phyloP scores from a whole-genome alignment of 176 grass and related monocot genomes.

The Rhipidocladum racemiflorum region DNA sequence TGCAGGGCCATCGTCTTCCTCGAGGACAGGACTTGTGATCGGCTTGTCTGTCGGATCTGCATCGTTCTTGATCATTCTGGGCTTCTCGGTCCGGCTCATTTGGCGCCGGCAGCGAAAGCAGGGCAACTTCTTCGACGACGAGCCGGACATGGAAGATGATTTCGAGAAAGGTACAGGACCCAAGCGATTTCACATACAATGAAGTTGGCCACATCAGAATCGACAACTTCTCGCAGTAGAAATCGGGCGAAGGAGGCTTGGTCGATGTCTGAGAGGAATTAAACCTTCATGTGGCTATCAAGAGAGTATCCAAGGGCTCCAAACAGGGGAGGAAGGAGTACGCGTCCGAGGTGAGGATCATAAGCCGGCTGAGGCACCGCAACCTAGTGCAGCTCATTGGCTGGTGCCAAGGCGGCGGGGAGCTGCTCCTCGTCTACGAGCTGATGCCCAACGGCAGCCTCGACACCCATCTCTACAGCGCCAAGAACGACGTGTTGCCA shows the following conservation, averaged over 20 bases:
- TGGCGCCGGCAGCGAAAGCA: background rate
- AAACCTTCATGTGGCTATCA: background rate
- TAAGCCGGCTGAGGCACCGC: slow-evolving; percentile 52
- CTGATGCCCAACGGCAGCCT: slow-evolving; percentile 64
- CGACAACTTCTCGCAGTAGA: slow-evolving; percentile 9
- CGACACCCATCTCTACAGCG: slow-evolving; percentile 19
- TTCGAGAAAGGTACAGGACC: slow-evolving; percentile 30
- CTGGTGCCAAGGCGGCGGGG: slow-evolving; percentile 57
- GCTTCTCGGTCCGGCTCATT: background rate
- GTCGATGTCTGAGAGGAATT: background rate
- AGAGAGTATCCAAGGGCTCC: background rate
- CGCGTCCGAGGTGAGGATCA: slow-evolving; percentile 46
- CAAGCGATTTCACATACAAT: slow-evolving; percentile 20
- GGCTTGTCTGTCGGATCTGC: background rate
- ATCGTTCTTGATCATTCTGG: background rate
- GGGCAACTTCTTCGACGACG: background rate
- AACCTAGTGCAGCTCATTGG: slow-evolving; percentile 66
- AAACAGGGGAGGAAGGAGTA: slow-evolving; percentile 56
- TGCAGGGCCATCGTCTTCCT: background rate
- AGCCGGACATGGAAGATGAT: slow-evolving; percentile 19
- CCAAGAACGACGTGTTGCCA: background rate
- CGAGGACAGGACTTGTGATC: background rate
- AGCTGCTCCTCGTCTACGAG: slow-evolving; percentile 49
- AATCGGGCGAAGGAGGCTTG: slow-evolving; percentile 30
- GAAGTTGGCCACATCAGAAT: slow-evolving; percentile 27